Conservation (phyloP, 768 basidiomycete genomes). For the Roridomyces roridus region DNA sequence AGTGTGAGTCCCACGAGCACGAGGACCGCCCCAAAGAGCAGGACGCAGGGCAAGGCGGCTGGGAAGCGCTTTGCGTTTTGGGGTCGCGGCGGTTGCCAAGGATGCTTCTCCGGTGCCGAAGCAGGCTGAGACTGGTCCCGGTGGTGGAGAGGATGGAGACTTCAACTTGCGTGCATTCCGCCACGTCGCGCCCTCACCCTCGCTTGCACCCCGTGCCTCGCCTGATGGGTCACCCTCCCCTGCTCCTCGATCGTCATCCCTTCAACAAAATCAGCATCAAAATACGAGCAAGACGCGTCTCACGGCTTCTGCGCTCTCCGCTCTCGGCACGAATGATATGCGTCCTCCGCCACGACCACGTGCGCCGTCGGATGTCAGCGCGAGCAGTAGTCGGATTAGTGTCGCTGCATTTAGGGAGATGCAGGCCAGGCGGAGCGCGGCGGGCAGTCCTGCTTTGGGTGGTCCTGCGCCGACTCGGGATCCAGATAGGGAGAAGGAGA, state of each 20-base stretch:
- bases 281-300: background rate
- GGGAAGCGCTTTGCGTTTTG: conserved; percentile 18
- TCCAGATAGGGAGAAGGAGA: conserved; percentile 1
- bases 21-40: background rate
- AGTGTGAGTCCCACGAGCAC: background rate
- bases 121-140: background rate
- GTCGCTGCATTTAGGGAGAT: conserved; percentile 84
- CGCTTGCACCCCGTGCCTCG: background rate
- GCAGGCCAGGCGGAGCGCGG: conserved; percentile 67
- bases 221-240: background rate
- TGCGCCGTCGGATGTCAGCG: conserved; percentile 4
- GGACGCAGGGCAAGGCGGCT: background rate
- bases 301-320: background rate
- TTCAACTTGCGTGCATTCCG: conserved; percentile 21
- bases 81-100: background rate
- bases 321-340: too few relatives aligned
- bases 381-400: conserved; percentile 53
- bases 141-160: background rate
- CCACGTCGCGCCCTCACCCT: conserved; percentile 8
- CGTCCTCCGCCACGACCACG: conserved; percentile 11
- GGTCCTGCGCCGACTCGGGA: conserved; percentile 20
- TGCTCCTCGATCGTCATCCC: background rate
- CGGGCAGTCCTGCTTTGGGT: conserved; percentile 58
- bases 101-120: too few relatives aligned
- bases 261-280: background rate